Base-by-base conservation (phyloP, 768 basidiomycete species). In the Kwoniella mangroviensis region DNA sequence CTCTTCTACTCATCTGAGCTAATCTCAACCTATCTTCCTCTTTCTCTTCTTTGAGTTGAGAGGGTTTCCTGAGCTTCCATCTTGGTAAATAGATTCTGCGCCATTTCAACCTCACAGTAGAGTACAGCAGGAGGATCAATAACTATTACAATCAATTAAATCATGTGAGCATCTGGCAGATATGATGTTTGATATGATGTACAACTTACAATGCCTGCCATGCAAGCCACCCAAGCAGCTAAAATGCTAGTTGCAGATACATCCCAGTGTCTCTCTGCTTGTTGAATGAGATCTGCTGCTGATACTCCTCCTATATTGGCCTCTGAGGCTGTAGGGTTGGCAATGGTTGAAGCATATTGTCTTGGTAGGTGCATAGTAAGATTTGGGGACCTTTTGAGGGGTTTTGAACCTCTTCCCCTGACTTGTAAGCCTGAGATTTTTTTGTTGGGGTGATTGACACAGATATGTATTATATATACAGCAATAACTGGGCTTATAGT, bases 221-320 rank as follows among this genome's bases (percentile, higher is more conserved):
- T 52, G 3, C 73, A 73, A 21, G 74, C 26, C 45, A 41, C 68
- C 79, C 79, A 80, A 5, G 79, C 76, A 17, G 68, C 67, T 15
- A 80, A 63, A 12, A 80, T 67, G 9, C 75, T 78, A 3, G 69
- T 66, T 5, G 72, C 74, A 9, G 66, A 69, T 52, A 76, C 75
- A 49, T 75, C 74, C 72, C 72, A 80, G 52, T 76, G 76, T 51
- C 69, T 58, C 55, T 80, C 72, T 4, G 79, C 75, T 53, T 75
- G 52, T 34, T 72, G 54, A 52, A 78, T 74, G 11, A 80, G 69
- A 42, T 74, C 61, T 34, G 62, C 58, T 3, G 71, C 67, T 3
- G 67, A 63, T 13, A 72, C 28, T 11, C 67, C 71, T 41, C 34
- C 22, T 41, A 26, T 63, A 22, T 22, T 60, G 1, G 63, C 43